These are phyloP conservation scores for Leptographium wingfieldii DNA, from an alignment of 2,329 filamentous ascomycete species.

Conservation along the genomic window DNA sequence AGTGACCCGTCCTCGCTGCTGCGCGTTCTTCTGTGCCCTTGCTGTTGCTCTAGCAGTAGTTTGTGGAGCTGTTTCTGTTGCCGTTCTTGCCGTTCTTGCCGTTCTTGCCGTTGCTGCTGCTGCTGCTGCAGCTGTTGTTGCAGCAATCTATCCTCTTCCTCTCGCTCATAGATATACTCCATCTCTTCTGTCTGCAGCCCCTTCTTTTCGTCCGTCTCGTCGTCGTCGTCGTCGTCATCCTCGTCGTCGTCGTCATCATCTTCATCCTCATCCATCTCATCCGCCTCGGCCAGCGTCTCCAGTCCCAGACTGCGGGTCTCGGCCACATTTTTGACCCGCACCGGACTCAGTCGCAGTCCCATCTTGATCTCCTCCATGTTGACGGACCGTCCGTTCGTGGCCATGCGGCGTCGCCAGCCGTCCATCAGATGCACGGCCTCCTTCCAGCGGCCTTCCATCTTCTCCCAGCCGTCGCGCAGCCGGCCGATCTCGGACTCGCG, in stretches of 20 bases:
- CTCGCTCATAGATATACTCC: too few species aligned
- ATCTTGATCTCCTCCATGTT: conserved; percentile 56
- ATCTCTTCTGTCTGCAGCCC: not conserved
- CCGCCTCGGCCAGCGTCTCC: conserved; percentile 17
- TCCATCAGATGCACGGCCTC: conserved; percentile 88
- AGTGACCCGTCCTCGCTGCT: not conserved
- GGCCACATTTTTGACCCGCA: conserved; percentile 39
- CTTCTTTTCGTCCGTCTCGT: conserved; percentile 6
- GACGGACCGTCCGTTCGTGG: conserved; percentile 54
- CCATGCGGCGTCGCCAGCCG: conserved; percentile 77
- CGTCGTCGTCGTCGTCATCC: conserved; percentile 15
- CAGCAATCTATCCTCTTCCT: too few species aligned
- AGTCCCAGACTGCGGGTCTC: conserved; percentile 31
- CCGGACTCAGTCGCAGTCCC: conserved; percentile 51
- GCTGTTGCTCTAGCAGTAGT: too few species aligned
- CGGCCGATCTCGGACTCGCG: conserved; percentile 82
- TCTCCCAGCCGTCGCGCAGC: conserved; percentile 76
- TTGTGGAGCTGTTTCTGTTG: too few species aligned
- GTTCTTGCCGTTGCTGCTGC: too few species aligned
- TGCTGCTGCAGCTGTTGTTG: too few species aligned
- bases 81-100: too few species aligned
- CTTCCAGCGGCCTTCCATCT: conserved; percentile 83
- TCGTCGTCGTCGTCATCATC: conserved; percentile 12
- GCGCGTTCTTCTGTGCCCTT: not conserved
- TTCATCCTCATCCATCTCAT: conserved; percentile 14